These are phyloP conservation scores for Silene latifolia DNA, from an alignment of 148 eudicot genomes.

Conservation along the genomic window DNA sequence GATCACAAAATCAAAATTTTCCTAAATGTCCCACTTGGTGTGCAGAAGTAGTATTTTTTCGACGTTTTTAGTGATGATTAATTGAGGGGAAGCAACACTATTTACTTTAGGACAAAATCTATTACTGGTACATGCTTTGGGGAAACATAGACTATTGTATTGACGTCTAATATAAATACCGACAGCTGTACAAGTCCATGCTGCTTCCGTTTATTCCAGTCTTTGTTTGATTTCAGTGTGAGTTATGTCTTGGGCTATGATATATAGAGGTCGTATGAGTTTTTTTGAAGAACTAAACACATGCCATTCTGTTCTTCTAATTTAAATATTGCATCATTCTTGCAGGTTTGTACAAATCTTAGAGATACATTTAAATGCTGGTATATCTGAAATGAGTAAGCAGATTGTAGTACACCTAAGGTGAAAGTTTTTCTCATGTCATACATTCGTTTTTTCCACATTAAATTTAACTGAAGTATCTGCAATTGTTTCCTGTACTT, in stretches of 20 bases:
- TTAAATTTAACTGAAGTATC: background rate
- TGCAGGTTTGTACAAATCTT: conserved; percentile 30
- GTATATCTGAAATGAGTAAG: conserved; percentile 21
- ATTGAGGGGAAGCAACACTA: no score
- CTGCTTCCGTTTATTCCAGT: no score
- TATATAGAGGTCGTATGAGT: background rate
- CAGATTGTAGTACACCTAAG: conserved; percentile 22
- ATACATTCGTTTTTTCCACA: background rate
- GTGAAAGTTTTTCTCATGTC: conserved; percentile 16
- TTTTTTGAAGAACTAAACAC: background rate
- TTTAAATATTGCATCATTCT: conserved; percentile 1
- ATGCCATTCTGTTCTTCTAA: background rate
- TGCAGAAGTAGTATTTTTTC: no score
- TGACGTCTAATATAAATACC: background rate
- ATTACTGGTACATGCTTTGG: no score
- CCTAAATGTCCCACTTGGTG: no score
- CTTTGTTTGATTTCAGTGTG: conserved; percentile 18
- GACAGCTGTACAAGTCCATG: no score
- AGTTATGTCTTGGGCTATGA: conserved; percentile 16
- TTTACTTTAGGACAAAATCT: no score
- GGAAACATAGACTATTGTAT: no score
- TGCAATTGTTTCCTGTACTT: background rate
- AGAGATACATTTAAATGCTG: conserved; percentile 21
- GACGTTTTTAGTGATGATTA: no score
- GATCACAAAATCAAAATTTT: no score